Percentiles rank a stretch among this genome's conserved stretches.
Conservation (phyloP, 306 rosid species). For the Abrus precatorius region DNA sequence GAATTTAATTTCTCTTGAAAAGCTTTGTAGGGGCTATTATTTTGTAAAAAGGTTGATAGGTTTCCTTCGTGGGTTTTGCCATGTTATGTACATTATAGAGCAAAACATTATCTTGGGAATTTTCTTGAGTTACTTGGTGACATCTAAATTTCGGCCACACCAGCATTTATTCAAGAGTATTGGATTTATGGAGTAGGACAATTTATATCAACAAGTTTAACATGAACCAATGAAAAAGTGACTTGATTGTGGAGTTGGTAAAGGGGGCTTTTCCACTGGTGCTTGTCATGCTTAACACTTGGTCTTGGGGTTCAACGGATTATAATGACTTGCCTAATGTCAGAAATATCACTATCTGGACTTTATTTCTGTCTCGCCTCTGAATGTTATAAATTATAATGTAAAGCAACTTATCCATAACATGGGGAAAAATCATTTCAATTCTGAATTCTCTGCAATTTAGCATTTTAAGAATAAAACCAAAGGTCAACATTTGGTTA, state of each 20-base stretch:
- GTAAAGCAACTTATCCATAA: background rate
- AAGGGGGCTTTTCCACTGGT: slow-evolving; percentile 34
- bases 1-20: slow-evolving; percentile 20
- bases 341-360: slow-evolving; percentile 21
- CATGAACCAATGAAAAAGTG: slow-evolving; percentile 34
- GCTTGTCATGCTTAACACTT: slow-evolving; percentile 32
- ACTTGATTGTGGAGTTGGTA: slow-evolving; percentile 42
- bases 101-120: slow-evolving; percentile 31
- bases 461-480: background rate
- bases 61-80: slow-evolving; percentile 27
- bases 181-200: slow-evolving; percentile 40
- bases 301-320: slow-evolving; percentile 38
- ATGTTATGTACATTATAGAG: slow-evolving; percentile 23
- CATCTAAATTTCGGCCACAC: slow-evolving; percentile 36
- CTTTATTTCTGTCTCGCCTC: slow-evolving; percentile 2
- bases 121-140: slow-evolving; percentile 28
- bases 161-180: slow-evolving; percentile 23
- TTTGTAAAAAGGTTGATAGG: slow-evolving; percentile 35
- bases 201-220: slow-evolving; percentile 31
- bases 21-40: slow-evolving; percentile 11
- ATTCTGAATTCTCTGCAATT: slow-evolving; percentile 11
- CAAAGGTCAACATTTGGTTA: background rate
- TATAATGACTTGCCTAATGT: slow-evolving; percentile 29
- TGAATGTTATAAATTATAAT: background rate
- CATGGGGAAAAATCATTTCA: background rate